Evolutionary conservation across 1,284 basidiomycete species (phyloP).

Genomic region (Naganishia albida): DNA sequence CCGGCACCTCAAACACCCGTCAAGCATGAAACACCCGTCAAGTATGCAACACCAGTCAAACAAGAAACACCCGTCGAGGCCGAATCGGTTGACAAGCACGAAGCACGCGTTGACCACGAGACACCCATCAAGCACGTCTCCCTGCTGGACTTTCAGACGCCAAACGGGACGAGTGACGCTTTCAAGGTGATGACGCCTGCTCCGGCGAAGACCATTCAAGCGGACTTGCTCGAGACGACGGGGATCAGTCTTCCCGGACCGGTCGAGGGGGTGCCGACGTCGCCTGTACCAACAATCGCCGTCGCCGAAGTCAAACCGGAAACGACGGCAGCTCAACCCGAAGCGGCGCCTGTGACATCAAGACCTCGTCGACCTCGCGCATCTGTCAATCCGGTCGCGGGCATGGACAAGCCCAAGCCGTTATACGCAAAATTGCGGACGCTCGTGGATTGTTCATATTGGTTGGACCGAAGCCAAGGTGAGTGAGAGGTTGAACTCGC

Average conservation of each 20-base stretch:
- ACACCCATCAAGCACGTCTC: conserved; percentile 9
- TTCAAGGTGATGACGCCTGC: conserved; percentile 20
- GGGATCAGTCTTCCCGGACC: conserved; percentile 11
- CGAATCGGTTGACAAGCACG: background rate
- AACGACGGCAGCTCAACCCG: background rate
- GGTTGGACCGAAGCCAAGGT: conserved; percentile 26
- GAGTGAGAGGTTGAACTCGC: background rate
- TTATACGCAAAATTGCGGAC: conserved; percentile 7
- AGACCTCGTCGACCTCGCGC: background rate
- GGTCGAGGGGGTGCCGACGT: background rate
- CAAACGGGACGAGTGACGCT: background rate
- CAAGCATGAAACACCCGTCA: conserved; percentile 1
- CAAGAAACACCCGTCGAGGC: background rate
- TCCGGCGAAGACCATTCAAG: too few relatives aligned
- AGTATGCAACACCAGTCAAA: background rate
- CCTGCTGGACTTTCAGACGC: conserved; percentile 9
- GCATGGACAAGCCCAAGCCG: conserved; percentile 10
- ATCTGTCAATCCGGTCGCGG: conserved; percentile 10
- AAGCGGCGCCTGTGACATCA: background rate
- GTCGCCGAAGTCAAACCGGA: background rate
- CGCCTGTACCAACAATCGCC: background rate
- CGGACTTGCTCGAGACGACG: conserved; percentile 11
- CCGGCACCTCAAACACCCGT: too few relatives aligned
- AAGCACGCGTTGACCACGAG: background rate
- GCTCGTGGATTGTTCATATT: conserved; percentile 22